A percentile compares a stretch with the other conserved stretches of the same genome.
These are phyloP conservation scores for Eimeria falciformis DNA, from an alignment of 169 alveolate species.

Conservation along the genomic window DNA sequence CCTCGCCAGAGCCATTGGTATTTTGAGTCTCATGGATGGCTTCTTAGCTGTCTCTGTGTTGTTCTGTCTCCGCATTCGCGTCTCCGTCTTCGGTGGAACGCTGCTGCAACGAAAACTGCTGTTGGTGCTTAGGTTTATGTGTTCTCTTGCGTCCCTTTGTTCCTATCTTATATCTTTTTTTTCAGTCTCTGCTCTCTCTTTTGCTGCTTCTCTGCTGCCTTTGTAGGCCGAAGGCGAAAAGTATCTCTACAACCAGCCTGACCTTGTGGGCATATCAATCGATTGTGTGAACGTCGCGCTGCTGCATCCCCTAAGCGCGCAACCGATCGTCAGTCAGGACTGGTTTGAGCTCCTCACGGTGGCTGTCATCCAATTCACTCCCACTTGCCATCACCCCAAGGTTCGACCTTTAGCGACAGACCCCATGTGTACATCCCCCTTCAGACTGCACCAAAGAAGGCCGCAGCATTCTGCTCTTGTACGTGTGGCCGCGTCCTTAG, in stretches of 20 bases:
- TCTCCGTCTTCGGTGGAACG: no score
- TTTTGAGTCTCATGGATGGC: neutral
- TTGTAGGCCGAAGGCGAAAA: slow-evolving; percentile 63
- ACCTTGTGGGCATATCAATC: slow-evolving; percentile 73
- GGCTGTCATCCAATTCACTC: slow-evolving; percentile 59
- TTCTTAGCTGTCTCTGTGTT: no score
- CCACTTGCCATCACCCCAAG: slow-evolving; percentile 78
- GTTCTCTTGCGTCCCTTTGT: no score
- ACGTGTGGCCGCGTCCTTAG: neutral
- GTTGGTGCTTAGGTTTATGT: no score
- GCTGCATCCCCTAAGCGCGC: slow-evolving; percentile 64
- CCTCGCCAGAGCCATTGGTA: neutral
- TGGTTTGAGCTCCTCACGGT: slow-evolving; percentile 65
- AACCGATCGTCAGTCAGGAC: neutral
- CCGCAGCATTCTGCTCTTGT: neutral
- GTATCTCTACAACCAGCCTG: slow-evolving; percentile 75
- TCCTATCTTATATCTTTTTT: no score
- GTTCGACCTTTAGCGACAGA: neutral
- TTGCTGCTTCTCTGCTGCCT: no score
- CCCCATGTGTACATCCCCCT: neutral
- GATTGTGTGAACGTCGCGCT: slow-evolving; percentile 77
- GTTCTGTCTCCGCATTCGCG: neutral
- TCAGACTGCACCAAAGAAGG: neutral
- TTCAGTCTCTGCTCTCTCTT: no score
- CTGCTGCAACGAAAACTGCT: no score